Base-by-base conservation (phyloP, 2,329 filamentous ascomycete species). In the Sarocladiaceae sp. region DNA sequence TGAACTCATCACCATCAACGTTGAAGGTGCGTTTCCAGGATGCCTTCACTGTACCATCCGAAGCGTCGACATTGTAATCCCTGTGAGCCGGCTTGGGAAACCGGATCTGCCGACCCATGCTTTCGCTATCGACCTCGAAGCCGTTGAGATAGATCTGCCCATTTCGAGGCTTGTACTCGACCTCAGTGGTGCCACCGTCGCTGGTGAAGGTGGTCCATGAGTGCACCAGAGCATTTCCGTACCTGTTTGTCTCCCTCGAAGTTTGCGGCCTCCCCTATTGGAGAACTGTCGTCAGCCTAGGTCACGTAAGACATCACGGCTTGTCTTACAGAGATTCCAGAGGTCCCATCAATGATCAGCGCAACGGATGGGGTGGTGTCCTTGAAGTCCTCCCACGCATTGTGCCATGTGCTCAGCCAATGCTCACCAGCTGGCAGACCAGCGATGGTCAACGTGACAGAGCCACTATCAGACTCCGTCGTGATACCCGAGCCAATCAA, bases 41-140 rank as follows among this genome's bases (percentile, higher is more conserved):
- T 20, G 33, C 33, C 19, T 15, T 9, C 4, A 35, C 33, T 10
- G 21, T 19, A 19, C 33, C 33, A 20, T 15, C 16, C 10, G 33
- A 6, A 19, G 33, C 33, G 9, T 18, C 33, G 4, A 35, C 33
- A 7, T 35, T 9, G 5, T 35, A 15, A 10, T 35, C 33, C 6
- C 33, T 18, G 13, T 35, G 33, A 15, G 33, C 33, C 16, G 33
- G 33, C 33, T 35, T 35, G 33, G 33, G 33, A 13, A 35, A 35
- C 4, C 33, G 33, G 13, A 35, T 35, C 13, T 35, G 33, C 4
- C 33, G 33, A 20, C 33, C 33, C 33, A 35, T 35, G 33, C 33
- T 35, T 13, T 35, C 33, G 33, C 33, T 35, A 19, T 35, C 33
- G 18, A 35, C 21, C 33, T 35, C 33, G 33, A 35, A 35, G 10